Base-by-base conservation (phyloP, 345 rosid genomes). In the Mangifera indica region DNA sequence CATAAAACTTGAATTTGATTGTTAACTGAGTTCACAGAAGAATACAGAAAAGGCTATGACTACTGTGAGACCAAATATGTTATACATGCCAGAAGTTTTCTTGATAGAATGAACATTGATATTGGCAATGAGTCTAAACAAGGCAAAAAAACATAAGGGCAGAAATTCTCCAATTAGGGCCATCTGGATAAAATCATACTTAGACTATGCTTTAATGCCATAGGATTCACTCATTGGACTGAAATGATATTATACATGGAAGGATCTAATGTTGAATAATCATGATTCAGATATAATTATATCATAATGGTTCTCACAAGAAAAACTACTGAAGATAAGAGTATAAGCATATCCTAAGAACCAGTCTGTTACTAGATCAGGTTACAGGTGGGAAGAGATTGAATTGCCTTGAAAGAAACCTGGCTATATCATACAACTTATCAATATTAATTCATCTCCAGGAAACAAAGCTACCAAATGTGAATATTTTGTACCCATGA, bases 391-490 rank as follows among this genome's bases (percentile, higher is more conserved):
- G 57, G 57, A 53, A 53, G 57, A 18, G 57, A 53, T 22, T n/a
- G 57, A 53, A 53, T 53, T 10, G 11, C 57, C 57, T 22, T 13
- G 21, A n/a, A 71, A 10, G 17, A n/a, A 15, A n/a, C 13, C 20
- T 57, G 12, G 60, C 54, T 11, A 48, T 14, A 18, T 3, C 26
- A 49, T 22, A 24, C 21, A 24, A 57, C 15, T 37, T 26, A 20
- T 62, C 5, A 20, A 10, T 25, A 18, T 62, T 22, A 25, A 48
- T 17, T 25, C 48, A 18, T 14, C 21, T 25, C 46, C 14, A 3
- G 46, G 69, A 29, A 65, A 26, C 55, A 48, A 65, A 18, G 40
- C 18, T 5, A 49, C n/a, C 42, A 65, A 45, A 65, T 48, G 32
- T 48, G 44, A 29, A 49, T 25, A 49, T 25, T 0, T 6, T 49